A percentile compares a stretch with the other conserved stretches of the same genome.
phyloP scores from a whole-genome alignment of 768 basidiomycete genomes.

The Tephrocybe sp. region DNA sequence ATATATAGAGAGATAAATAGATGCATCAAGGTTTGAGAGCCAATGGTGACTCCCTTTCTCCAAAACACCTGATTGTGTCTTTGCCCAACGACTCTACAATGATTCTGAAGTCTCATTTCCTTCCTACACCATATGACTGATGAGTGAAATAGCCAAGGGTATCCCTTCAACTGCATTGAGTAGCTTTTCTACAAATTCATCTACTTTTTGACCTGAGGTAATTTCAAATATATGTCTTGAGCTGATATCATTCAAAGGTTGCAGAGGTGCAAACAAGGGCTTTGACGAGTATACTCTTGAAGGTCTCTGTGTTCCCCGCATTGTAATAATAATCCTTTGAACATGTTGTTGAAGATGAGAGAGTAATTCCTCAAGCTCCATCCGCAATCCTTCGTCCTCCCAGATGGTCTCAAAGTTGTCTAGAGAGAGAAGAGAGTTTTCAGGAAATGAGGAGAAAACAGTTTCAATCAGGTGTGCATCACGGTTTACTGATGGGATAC shows the following conservation, averaged over 20 bases:
- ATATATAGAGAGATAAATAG: slow-evolving; percentile 18
- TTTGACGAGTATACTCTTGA: background rate
- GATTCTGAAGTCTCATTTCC: too few relatives aligned
- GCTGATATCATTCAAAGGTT: background rate
- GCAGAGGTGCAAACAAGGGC: background rate
- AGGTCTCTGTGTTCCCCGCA: too few relatives aligned
- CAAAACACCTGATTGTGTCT: too few relatives aligned
- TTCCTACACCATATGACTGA: too few relatives aligned
- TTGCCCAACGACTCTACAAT: too few relatives aligned
- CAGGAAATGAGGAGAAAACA: background rate
- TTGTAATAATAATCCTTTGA: too few relatives aligned
- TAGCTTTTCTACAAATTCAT: slow-evolving; percentile 17
- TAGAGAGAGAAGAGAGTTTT: background rate
- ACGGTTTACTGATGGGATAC: background rate
- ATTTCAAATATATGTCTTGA: background rate
- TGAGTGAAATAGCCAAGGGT: too few relatives aligned
- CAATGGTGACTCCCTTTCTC: too few relatives aligned
- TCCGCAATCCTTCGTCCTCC: background rate
- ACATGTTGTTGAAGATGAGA: too few relatives aligned
- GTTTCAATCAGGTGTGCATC: too few relatives aligned
- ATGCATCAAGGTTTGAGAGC: slow-evolving; percentile 20
- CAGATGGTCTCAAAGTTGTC: too few relatives aligned
- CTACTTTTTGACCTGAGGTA: background rate
- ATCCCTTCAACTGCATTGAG: slow-evolving; percentile 17
- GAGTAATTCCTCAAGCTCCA: slow-evolving; percentile 1